Evolutionary conservation across 352 stramenopile genomes (phyloP).

Genomic region (Elongisporangium prolatum): DNA sequence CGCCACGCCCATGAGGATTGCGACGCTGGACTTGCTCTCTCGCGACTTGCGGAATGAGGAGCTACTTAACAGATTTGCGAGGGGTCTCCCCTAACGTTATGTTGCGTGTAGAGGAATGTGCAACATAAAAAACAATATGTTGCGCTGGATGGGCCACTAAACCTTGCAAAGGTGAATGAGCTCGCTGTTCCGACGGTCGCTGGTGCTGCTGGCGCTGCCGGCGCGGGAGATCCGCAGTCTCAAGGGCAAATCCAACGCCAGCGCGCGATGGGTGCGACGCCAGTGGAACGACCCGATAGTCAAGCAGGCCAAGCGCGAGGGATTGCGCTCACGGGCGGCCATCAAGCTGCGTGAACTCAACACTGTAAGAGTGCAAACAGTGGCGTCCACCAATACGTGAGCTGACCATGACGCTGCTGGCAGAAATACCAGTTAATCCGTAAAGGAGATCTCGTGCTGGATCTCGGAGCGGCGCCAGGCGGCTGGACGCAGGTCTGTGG

Average conservation of each 20-base stretch:
- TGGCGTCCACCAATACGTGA: no score
- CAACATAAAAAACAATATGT: background rate
- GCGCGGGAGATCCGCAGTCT: slow-evolving; percentile 66
- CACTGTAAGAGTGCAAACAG: slow-evolving; percentile 32
- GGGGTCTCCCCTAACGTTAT: background rate
- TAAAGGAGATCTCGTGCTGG: slow-evolving; percentile 66
- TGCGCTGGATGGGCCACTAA: background rate
- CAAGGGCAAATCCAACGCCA: slow-evolving; percentile 79
- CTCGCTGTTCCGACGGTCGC: slow-evolving; percentile 8
- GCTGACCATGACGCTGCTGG: background rate
- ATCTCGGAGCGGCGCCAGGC: slow-evolving; percentile 78
- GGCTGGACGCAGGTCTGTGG: slow-evolving; percentile 75
- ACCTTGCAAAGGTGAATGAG: slow-evolving; percentile 10
- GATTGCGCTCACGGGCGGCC: slow-evolving; percentile 71
- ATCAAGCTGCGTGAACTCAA: slow-evolving; percentile 86
- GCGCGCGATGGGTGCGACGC: slow-evolving; percentile 77
- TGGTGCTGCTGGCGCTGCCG: slow-evolving; percentile 10
- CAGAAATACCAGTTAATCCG: slow-evolving; percentile 68
- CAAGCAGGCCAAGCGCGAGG: slow-evolving; percentile 81
- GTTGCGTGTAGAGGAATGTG: background rate
- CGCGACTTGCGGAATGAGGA: background rate
- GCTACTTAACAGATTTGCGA: background rate
- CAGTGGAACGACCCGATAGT: slow-evolving; percentile 84
- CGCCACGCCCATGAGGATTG: slow-evolving; percentile 22
- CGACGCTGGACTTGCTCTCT: background rate